Evolutionary conservation across 2,329 filamentous ascomycete genomes (phyloP).

Genomic region (Neonectria faginata): DNA sequence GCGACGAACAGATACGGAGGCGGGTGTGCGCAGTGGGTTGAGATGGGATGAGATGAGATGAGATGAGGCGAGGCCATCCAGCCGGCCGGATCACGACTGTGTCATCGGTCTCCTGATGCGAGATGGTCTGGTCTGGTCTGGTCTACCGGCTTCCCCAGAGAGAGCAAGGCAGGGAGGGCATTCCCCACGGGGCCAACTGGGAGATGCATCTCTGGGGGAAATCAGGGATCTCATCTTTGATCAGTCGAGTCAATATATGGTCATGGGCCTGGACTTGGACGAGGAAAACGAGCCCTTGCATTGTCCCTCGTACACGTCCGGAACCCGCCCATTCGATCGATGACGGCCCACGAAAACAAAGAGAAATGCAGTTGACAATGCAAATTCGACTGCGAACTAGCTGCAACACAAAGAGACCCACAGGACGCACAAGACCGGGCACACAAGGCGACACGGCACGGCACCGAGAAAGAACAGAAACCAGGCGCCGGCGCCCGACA

Average conservation of each 20-base stretch:
- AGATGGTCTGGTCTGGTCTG: neutral
- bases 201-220: slow-evolving; percentile 25
- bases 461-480: neutral
- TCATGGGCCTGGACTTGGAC: neutral
- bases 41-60: slow-evolving; percentile 30
- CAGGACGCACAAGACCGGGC: neutral
- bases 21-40: slow-evolving; percentile 40
- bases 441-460: neutral
- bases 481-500: neutral
- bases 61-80: slow-evolving; percentile 24
- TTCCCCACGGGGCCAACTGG: slow-evolving; percentile 16
- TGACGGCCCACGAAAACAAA: neutral
- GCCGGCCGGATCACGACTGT: slow-evolving; percentile 2
- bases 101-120: slow-evolving; percentile 17
- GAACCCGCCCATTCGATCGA: neutral
- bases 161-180: neutral
- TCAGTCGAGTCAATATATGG: neutral
- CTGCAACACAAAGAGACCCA: neutral
- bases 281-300: neutral
- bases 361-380: neutral
- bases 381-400: neutral
- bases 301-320: no score
- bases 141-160: neutral
- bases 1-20: slow-evolving; percentile 31
- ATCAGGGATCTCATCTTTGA: slow-evolving; percentile 24